Percentiles rank a stretch among this genome's conserved stretches.
Evolutionary conservation across 2,329 filamentous ascomycete genomes (phyloP).

Genomic region (Nakataea oryzae): DNA sequence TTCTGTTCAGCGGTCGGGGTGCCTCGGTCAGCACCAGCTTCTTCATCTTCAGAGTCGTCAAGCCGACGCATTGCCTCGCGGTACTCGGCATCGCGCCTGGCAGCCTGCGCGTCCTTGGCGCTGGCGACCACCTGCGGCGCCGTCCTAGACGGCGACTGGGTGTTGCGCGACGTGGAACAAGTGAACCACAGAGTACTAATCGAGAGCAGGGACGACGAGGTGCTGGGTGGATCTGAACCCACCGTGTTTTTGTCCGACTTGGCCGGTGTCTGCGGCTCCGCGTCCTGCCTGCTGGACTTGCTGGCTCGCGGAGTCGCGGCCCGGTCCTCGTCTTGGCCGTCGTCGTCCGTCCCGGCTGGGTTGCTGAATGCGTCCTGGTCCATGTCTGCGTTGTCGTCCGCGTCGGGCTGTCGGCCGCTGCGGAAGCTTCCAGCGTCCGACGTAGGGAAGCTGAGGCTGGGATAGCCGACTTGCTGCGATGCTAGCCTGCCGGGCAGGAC

Average conservation of each 20-base stretch:
- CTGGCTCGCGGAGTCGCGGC: background rate
- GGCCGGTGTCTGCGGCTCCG: background rate
- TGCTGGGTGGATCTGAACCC: constrained; percentile 6
- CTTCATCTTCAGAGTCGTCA: constrained; percentile 18
- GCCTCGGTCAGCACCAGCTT: constrained; percentile 16
- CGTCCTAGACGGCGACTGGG: constrained; percentile 20
- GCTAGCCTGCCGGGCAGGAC: background rate
- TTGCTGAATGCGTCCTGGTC: constrained; percentile 17
- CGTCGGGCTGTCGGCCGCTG: constrained; percentile 41
- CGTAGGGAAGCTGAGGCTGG: constrained; percentile 17
- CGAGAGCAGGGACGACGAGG: constrained; percentile 16
- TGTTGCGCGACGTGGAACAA: constrained; percentile 24
- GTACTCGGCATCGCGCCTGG: constrained; percentile 24
- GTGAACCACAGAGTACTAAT: constrained; percentile 30
- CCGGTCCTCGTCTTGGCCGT: background rate
- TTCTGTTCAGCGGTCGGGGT: background rate
- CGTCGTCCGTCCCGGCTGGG: constrained; percentile 5
- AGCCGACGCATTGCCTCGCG: constrained; percentile 32
- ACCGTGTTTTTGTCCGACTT: background rate
- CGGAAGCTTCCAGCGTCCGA: constrained; percentile 29
- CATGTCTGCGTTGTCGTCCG: constrained; percentile 23
- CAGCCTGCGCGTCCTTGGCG: constrained; percentile 14
- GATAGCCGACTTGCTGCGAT: constrained; percentile 16
- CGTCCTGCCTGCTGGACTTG: background rate
- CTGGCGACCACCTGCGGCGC: constrained; percentile 14